phyloP scores from a whole-genome alignment of 148 eudicot species.

The Oxyria digyna region DNA sequence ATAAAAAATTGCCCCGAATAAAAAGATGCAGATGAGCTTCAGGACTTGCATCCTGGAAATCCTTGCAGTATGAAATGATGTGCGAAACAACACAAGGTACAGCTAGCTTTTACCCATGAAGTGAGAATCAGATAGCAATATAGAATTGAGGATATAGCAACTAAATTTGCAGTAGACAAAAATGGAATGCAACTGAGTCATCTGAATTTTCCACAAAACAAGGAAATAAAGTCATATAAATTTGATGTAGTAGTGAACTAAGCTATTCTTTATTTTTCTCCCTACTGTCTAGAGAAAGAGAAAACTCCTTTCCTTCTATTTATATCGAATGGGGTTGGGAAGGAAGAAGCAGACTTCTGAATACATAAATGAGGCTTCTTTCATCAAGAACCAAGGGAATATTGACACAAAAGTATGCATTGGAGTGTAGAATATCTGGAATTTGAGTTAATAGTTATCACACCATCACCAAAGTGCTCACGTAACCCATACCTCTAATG shows the following conservation, averaged over 20 bases:
- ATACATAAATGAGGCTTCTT: background rate
- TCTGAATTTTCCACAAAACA: background rate
- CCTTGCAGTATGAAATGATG: background rate
- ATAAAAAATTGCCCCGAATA: background rate
- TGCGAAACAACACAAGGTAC: background rate
- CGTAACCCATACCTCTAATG: background rate
- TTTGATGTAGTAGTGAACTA: background rate
- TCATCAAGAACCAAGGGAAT: background rate
- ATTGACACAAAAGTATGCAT: background rate
- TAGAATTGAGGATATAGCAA: background rate
- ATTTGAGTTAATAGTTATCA: background rate
- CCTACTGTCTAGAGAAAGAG: background rate
- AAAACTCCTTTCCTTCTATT: background rate
- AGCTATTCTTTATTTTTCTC: background rate
- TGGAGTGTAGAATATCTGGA: background rate
- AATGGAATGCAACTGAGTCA: background rate
- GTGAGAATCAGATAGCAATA: background rate
- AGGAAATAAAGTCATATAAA: background rate
- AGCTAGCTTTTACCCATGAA: background rate
- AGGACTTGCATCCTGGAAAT: background rate
- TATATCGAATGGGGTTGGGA: background rate
- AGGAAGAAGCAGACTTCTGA: background rate
- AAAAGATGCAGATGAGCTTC: background rate
- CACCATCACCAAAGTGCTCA: background rate
- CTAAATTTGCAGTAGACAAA: background rate